Conservation (phyloP, 2,329 filamentous ascomycete species). For the Raffaelea ambrosiae region DNA sequence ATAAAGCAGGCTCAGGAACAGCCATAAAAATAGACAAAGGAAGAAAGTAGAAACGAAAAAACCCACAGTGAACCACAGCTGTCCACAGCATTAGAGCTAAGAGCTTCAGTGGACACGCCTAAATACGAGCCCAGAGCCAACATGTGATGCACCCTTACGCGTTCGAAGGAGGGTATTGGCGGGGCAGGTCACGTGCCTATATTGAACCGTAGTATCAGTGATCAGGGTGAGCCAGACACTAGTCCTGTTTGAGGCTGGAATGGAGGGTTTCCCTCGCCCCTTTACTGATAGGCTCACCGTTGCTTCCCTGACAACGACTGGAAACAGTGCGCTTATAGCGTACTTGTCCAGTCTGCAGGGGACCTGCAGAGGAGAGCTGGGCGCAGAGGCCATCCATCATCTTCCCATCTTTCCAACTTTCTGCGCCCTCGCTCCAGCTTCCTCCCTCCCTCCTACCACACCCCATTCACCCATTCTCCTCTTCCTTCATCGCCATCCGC, state of each 20-base stretch:
- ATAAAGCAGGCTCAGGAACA: too few species aligned
- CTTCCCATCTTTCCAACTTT: not conserved
- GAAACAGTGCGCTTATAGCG: too few species aligned
- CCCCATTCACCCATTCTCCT: not conserved
- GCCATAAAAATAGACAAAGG: too few species aligned
- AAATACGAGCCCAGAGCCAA: too few species aligned
- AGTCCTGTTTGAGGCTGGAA: not conserved
- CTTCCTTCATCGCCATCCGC: not conserved
- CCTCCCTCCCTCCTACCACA: not conserved
- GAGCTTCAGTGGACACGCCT: too few species aligned
- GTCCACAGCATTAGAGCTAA: too few species aligned
- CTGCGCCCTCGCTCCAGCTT: not conserved
- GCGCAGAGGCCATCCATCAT: not conserved
- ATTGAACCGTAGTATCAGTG: too few species aligned
- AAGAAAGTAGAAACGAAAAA: too few species aligned
- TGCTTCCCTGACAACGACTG: not conserved
- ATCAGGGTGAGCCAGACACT: not conserved
- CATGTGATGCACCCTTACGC: too few species aligned
- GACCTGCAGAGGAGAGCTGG: not conserved
- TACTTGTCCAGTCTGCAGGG: not conserved
- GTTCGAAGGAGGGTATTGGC: too few species aligned
- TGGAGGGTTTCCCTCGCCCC: not conserved
- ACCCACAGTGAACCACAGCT: too few species aligned
- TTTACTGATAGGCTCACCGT: conserved; percentile 5
- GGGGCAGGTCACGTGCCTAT: too few species aligned